phyloP scores from a whole-genome alignment of 768 basidiomycete species.

The Baorangia bicolor region DNA sequence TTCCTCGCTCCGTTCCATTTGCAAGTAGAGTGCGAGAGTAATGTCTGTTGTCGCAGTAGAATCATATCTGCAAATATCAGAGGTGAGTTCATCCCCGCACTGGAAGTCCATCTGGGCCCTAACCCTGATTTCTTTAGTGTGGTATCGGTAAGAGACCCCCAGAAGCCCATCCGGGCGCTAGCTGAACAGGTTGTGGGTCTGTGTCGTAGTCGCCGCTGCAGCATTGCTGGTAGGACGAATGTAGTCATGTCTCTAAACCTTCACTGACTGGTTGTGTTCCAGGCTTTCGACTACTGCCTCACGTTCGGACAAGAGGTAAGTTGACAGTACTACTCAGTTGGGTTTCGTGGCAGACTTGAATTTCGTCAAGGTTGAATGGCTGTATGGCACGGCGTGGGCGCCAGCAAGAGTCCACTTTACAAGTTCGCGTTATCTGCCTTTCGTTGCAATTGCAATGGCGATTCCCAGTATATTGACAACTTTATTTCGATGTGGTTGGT shows the following conservation, averaged over 20 bases:
- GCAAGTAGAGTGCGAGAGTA: neutral
- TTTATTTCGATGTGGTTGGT: neutral
- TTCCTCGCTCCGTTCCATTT: neutral
- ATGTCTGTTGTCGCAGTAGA: conserved; percentile 16
- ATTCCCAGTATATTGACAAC: conserved; percentile 5
- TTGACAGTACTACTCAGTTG: neutral
- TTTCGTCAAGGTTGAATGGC: conserved; percentile 15
- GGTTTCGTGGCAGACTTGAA: neutral
- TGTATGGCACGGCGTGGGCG: conserved; percentile 18
- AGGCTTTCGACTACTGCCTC: conserved; percentile 20
- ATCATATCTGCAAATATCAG: conserved; percentile 10
- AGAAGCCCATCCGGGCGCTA: neutral
- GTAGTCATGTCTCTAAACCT: neutral
- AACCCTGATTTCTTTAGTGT: neutral
- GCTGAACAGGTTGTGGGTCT: neutral
- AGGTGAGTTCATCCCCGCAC: conserved; percentile 1
- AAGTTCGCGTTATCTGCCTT: conserved; percentile 23
- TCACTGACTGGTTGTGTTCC: neutral
- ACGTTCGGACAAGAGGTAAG: conserved; percentile 13
- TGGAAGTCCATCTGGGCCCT: neutral
- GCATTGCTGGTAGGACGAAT: conserved; percentile 11
- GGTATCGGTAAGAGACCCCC: conserved; percentile 9
- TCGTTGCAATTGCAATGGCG: conserved; percentile 14
- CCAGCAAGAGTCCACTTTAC: conserved; percentile 17
- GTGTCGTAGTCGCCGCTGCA: conserved; percentile 8